Base-by-base conservation (phyloP, 345 rosid genomes). In the Physaria fendleri region DNA sequence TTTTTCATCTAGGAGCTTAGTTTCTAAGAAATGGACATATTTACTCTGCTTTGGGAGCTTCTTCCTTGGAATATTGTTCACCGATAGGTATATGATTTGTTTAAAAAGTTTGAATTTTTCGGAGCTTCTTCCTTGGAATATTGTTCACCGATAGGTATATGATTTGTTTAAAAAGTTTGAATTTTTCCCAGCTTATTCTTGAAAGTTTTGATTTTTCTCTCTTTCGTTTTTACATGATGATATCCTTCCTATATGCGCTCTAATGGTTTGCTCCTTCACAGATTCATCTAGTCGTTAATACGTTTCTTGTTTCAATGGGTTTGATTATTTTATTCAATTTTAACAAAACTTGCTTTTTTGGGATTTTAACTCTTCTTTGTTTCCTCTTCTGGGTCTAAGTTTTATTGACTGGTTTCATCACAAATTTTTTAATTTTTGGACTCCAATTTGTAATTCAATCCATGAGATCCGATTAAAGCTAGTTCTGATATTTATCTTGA, bases 11-110 rank as follows among this genome's bases (percentile, higher is more conserved):
- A 81, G 68, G 68, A 81, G 59, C 72, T 69, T 56, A 27, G 53
- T 88, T 15, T 78, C 98, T 3, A 83, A 72, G 51, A 92, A 71
- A 76, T 86, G 93, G 95, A 77, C 87, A 8, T 65, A 84, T 56
- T 46, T 86, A 53, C 81, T 92, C 64, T 88, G 98, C 53, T 57
- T 86, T 41, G 82, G 77, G 9, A 75, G 90, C 64, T 92, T 92
- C 83, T 88, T 83, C 71, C 82, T 82, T 37, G 98, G 97, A 8
- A 76, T 88, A 65, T 72, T 92, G 77, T 83, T 88, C 81, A 84
- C 95, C 15, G 81, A 72, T 66, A 72, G 76, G 76, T 72, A 65
- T 72, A 65, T 51, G 57, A 37, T 30, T 24, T n/a, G n/a, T 25
- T 25, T 3, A 8, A 9, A 59, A 9, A 1, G 4, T 16, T 59